Conservation (phyloP, 2,329 filamentous ascomycete species). For the Calonectria leucothoes region DNA sequence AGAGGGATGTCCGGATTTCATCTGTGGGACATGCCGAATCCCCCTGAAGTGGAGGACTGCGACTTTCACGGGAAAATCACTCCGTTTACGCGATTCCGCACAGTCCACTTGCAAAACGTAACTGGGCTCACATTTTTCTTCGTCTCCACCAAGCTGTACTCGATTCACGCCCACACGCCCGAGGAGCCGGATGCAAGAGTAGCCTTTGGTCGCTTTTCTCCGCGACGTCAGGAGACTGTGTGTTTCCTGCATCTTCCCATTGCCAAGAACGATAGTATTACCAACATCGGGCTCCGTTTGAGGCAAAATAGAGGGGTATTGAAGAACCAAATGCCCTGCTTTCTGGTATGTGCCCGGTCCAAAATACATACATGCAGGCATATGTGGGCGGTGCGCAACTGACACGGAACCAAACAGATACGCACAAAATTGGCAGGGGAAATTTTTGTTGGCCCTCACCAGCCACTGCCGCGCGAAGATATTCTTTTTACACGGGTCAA, state of each 20-base stretch:
- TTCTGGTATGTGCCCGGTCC: not conserved
- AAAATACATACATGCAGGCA: too few species aligned
- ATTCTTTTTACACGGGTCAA: not conserved
- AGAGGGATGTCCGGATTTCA: not conserved
- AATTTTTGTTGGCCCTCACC: conserved; percentile 3
- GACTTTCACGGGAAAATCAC: not conserved
- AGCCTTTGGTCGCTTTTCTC: not conserved
- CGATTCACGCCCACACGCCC: conserved; percentile 2
- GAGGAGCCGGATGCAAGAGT: not conserved
- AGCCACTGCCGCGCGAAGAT: not conserved
- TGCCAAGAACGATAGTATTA: conserved; percentile 1
- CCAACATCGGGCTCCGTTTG: not conserved
- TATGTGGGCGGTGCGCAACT: not conserved
- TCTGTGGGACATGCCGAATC: conserved; percentile 18
- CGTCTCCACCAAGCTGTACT: not conserved
- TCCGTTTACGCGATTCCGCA: not conserved
- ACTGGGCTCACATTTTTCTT: conserved; percentile 7
- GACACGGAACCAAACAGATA: not conserved
- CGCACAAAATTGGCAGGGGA: conserved; percentile 14
- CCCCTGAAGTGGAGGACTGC: conserved; percentile 10
- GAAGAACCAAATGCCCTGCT: not conserved
- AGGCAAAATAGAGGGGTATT: not conserved
- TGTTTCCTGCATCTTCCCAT: conserved; percentile 17
- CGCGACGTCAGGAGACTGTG: not conserved
- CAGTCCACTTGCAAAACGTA: not conserved